phyloP scores from a whole-genome alignment of 2,329 filamentous ascomycete genomes.

The Penicillium nordicum region DNA sequence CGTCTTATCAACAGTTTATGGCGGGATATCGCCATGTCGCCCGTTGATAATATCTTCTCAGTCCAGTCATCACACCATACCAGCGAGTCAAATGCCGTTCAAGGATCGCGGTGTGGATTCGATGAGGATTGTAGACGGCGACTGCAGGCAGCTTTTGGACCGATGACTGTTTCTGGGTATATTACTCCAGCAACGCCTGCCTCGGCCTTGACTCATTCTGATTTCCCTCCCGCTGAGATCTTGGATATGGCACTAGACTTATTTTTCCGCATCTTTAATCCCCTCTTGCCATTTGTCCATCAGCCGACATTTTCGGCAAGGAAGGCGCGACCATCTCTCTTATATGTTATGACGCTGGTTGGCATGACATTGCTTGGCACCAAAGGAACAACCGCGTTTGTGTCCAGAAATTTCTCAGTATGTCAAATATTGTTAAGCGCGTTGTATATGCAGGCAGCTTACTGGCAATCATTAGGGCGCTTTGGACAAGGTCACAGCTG shows the following conservation, averaged over 20 bases:
- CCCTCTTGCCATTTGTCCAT: conserved; percentile 53
- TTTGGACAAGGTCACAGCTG: conserved; percentile 41
- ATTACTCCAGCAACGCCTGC: conserved; percentile 20
- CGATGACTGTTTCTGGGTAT: conserved; percentile 16
- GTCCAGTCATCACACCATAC: conserved; percentile 19
- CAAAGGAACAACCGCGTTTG: conserved; percentile 50
- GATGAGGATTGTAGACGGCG: conserved; percentile 43
- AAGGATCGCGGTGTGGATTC: conserved; percentile 37
- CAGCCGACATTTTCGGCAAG: conserved; percentile 52
- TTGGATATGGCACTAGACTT: conserved; percentile 54
- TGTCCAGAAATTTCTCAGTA: conserved; percentile 46
- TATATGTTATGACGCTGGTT: conserved; percentile 54
- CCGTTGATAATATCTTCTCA: conserved; percentile 42
- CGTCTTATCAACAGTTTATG: conserved; percentile 44
- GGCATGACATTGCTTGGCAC: conserved; percentile 53
- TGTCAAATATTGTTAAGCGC: not conserved
- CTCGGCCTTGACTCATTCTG: conserved; percentile 27
- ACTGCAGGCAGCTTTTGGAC: conserved; percentile 39
- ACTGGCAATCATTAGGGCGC: conserved; percentile 21
- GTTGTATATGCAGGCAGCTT: not conserved
- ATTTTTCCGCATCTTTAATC: conserved; percentile 54
- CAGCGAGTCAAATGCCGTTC: conserved; percentile 21
- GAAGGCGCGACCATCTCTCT: conserved; percentile 45
- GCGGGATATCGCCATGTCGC: conserved; percentile 37
- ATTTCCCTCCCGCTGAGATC: conserved; percentile 51